phyloP scores from a whole-genome alignment of 768 basidiomycete species.

The Tubosaeta brunneosetosa region DNA sequence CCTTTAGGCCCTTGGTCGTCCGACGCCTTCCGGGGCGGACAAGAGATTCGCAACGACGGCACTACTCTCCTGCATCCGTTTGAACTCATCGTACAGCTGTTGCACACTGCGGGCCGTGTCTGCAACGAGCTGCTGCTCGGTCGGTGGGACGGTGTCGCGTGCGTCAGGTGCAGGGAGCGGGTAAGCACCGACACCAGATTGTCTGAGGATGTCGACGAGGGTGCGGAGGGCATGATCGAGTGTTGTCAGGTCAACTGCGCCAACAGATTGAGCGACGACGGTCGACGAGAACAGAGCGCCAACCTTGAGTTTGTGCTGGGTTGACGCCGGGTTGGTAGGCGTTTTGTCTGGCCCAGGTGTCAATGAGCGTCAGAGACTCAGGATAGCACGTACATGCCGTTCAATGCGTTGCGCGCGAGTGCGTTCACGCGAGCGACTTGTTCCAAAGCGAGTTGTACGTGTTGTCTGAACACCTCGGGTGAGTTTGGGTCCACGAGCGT shows the following conservation, averaged over 20 bases:
- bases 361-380: background rate
- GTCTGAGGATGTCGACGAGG: constrained; percentile 46
- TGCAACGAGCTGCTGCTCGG: constrained; percentile 44
- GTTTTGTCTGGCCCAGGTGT: constrained; percentile 40
- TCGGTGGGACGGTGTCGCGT: constrained; percentile 25
- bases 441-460: constrained; percentile 44
- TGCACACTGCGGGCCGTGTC: constrained; percentile 42
- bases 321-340: constrained; percentile 55
- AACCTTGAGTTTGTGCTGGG: constrained; percentile 54
- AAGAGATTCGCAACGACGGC: constrained; percentile 47
- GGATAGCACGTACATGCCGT: constrained; percentile 45
- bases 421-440: constrained; percentile 47
- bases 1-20: constrained; percentile 12
- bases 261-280: background rate
- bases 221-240: constrained; percentile 48
- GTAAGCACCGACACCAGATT: constrained; percentile 63
- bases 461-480: constrained; percentile 58
- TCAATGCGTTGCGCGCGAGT: constrained; percentile 44
- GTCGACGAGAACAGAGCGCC: constrained; percentile 1
- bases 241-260: constrained; percentile 42
- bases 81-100: constrained; percentile 45
- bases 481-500: constrained; percentile 49
- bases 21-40: constrained; percentile 23
- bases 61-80: constrained; percentile 53
- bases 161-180: constrained; percentile 39